Conservation (phyloP, 148 eudicot species). For the Diospyros lotus region DNA sequence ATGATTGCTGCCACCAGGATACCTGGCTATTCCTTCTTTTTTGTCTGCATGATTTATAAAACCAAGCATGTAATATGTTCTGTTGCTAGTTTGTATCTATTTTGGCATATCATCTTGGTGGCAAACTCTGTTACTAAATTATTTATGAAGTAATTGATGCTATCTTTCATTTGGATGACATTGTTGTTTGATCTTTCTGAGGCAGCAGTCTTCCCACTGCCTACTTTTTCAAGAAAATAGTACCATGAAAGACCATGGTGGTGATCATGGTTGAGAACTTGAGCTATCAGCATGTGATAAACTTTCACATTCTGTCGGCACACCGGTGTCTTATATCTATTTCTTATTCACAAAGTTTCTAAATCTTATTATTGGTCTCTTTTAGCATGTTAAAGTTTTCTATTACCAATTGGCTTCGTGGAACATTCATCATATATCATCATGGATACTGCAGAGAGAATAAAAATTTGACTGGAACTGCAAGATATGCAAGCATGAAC, state of each 20-base stretch:
- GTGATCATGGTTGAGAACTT: neutral
- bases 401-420: conserved; percentile 3
- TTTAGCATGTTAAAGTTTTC: neutral
- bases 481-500: conserved; percentile 93
- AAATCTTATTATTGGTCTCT: neutral
- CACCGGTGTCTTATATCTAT: neutral
- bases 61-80: no score
- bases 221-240: neutral
- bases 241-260: neutral
- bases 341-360: neutral
- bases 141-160: neutral
- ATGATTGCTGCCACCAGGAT: no score
- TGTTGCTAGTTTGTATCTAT: no score
- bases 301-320: neutral
- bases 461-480: conserved; percentile 95
- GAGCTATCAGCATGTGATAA: neutral
- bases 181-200: neutral
- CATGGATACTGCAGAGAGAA: conserved; percentile 62
- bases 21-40: no score
- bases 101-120: no score
- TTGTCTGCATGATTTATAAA: no score
- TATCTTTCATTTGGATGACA: neutral
- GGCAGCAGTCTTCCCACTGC: neutral
- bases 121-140: no score
- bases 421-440: conserved; percentile 10